Evolutionary conservation across 345 rosid genomes (phyloP), one percentile per base, ranked within the genome.

Genomic region (Eucalyptus erythrocorys): DNA sequence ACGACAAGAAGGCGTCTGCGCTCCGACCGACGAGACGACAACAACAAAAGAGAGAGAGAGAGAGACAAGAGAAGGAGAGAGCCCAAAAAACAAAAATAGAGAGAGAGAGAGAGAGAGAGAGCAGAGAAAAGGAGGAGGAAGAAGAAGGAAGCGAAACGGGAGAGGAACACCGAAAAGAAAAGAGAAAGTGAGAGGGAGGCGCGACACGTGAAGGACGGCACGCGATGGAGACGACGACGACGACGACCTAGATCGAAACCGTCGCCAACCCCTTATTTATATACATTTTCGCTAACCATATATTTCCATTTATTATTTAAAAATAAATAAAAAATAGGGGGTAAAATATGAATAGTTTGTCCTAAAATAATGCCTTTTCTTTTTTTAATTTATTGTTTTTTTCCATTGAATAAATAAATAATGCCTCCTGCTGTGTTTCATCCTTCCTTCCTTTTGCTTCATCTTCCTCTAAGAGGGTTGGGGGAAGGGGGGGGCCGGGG

Each of bases 121-220:
- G 22, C 48, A 86, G 21, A 61, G 45, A 10, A 55, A 45, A 45
- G 27, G 30, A 55, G 13, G 68, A 61, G 34, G 57, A 55, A 2
- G n/a, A n/a, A 26, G n/a, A 26, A 45, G n/a, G 68, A 53, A 19
- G 71, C 53, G 13, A 51, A 87, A 68, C 86, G 49, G 79, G 85
- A 87, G 5, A 48, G 61, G 88, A 86, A 85, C 81, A 88, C 88
- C 88, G 45, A 76, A 37, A 76, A 21, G 82, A 21, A 61, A 88
- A 61, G 66, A 51, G 76, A 64, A 55, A 21, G 37, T 3, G 53
- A 87, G 48, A 45, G 40, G 61, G 88, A 71, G 6, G 55, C 53
- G 68, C 55, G 89, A 87, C 92, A 90, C 94, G 94, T 91, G 91
- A 94, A 88, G 91, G 92, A 82, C 85, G 92, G 88, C 87, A 32